These are phyloP conservation scores for Pythium aristosporum DNA, from an alignment of 352 stramenopile species.

Conservation along the genomic window DNA sequence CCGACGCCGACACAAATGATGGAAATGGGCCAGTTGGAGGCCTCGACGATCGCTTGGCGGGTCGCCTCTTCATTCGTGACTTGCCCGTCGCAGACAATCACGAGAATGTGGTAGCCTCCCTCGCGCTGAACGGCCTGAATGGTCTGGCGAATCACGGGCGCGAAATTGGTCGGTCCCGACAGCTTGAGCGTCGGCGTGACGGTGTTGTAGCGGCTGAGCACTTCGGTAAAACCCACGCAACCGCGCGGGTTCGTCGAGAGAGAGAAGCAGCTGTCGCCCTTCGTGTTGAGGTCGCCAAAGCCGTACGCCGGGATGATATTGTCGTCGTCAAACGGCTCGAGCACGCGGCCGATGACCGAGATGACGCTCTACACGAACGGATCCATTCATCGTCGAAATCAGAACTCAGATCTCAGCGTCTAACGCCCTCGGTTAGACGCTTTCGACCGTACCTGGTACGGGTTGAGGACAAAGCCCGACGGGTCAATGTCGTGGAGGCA, in stretches of 20 bases:
- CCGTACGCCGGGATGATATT: constrained; percentile 73
- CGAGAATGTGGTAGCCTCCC: constrained; percentile 72
- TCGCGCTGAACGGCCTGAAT: constrained; percentile 43
- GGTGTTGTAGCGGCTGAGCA: constrained; percentile 59
- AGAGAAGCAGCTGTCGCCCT: constrained; percentile 47
- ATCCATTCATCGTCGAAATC: background rate
- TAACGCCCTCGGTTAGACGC: background rate
- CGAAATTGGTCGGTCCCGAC: constrained; percentile 64
- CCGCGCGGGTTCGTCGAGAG: constrained; percentile 35
- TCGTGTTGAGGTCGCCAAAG: constrained; percentile 62
- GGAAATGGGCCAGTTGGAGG: constrained; percentile 62
- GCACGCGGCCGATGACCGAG: constrained; percentile 64
- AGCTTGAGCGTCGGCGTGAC: constrained; percentile 58
- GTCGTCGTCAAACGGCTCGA: constrained; percentile 80
- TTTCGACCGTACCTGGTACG: constrained; percentile 48
- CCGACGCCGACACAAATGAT: constrained; percentile 75
- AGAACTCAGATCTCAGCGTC: background rate
- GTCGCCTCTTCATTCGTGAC: constrained; percentile 61
- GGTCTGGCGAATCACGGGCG: constrained; percentile 60
- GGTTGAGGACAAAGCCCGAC: constrained; percentile 41
- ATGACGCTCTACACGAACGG: constrained; percentile 49
- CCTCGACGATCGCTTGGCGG: constrained; percentile 58
- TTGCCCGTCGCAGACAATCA: constrained; percentile 69
- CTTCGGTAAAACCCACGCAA: constrained; percentile 56
- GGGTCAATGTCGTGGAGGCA: constrained; percentile 62